A percentile compares a stretch with the other conserved stretches of the same genome.
These are phyloP conservation scores for Centella asiatica DNA, from an alignment of 129 eudicot genomes.

Conservation along the genomic window DNA sequence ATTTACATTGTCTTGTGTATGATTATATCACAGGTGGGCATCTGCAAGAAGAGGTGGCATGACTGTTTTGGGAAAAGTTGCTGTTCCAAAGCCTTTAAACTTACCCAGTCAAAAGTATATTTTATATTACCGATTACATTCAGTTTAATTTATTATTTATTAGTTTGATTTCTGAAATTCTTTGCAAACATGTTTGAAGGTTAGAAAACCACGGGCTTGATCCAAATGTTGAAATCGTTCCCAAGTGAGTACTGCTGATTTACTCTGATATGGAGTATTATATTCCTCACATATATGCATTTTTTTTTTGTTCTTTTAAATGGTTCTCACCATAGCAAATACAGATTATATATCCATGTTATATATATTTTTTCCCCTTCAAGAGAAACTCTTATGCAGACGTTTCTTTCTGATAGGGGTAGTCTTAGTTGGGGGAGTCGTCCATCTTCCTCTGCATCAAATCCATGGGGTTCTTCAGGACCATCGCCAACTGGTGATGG, in stretches of 20 bases:
- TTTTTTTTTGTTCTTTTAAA: neutral
- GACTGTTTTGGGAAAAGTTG: conserved; percentile 95
- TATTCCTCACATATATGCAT: no score
- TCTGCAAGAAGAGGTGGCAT: conserved; percentile 92
- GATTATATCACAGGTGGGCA: conserved; percentile 50
- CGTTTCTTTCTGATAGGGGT: conserved; percentile 50
- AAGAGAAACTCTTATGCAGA: neutral
- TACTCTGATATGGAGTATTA: no score
- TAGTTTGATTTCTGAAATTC: conserved; percentile 16
- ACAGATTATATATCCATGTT: neutral
- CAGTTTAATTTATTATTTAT: neutral
- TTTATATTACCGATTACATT: conserved; percentile 10
- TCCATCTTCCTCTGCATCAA: conserved; percentile 70
- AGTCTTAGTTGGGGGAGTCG: conserved; percentile 92
- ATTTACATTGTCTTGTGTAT: neutral
- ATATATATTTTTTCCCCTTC: neutral
- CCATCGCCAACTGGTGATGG: conserved; percentile 69
- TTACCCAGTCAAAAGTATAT: conserved; percentile 89
- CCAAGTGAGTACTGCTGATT: conserved; percentile 67
- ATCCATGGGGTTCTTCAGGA: conserved; percentile 79
- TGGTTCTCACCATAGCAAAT: neutral
- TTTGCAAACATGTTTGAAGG: conserved; percentile 39
- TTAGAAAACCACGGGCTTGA: conserved; percentile 96
- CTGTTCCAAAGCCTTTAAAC: conserved; percentile 94
- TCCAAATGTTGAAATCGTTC: conserved; percentile 92